phyloP scores from a whole-genome alignment of 768 basidiomycete species.

The Rhizopogon rudus region DNA sequence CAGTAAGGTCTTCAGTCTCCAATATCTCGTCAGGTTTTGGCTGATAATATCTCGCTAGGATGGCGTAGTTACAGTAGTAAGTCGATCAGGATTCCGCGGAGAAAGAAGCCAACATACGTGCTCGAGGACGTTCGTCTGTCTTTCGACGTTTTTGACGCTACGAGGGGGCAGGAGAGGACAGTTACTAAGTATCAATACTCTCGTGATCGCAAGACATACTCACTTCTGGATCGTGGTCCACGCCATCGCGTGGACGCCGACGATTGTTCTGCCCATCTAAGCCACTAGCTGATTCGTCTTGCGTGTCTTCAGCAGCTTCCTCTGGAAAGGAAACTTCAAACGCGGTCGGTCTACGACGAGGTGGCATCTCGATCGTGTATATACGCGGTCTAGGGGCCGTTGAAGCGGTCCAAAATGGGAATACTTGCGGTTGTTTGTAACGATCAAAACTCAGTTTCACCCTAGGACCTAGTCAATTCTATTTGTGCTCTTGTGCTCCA shows the following conservation, averaged over 20 bases:
- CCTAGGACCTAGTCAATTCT: background rate
- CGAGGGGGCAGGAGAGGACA: background rate
- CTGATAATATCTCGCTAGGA: slow-evolving; percentile 36
- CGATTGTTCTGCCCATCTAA: slow-evolving; percentile 21
- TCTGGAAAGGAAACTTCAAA: slow-evolving; percentile 50
- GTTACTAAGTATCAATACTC: background rate
- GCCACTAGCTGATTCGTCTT: slow-evolving; percentile 15
- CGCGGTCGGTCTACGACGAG: slow-evolving; percentile 44
- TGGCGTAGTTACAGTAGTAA: background rate
- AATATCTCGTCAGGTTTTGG: slow-evolving; percentile 24
- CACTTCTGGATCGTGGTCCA: slow-evolving; percentile 11
- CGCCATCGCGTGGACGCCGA: slow-evolving; percentile 19
- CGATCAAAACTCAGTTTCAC: too few species aligned
- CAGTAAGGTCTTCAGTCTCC: slow-evolving; percentile 32
- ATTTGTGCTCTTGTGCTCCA: background rate
- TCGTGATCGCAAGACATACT: background rate
- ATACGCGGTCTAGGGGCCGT: too few species aligned
- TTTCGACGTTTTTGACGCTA: slow-evolving; percentile 25
- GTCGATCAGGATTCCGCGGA: background rate
- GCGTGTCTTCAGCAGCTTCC: slow-evolving; percentile 21
- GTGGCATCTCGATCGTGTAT: slow-evolving; percentile 24
- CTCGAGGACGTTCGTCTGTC: slow-evolving; percentile 11
- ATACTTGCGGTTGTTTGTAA: too few species aligned
- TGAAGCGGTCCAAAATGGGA: background rate
- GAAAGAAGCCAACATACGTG: slow-evolving; percentile 8